Evolutionary conservation across 177 flowering plant genomes (phyloP).

Genomic region (Vitis hybrid): DNA sequence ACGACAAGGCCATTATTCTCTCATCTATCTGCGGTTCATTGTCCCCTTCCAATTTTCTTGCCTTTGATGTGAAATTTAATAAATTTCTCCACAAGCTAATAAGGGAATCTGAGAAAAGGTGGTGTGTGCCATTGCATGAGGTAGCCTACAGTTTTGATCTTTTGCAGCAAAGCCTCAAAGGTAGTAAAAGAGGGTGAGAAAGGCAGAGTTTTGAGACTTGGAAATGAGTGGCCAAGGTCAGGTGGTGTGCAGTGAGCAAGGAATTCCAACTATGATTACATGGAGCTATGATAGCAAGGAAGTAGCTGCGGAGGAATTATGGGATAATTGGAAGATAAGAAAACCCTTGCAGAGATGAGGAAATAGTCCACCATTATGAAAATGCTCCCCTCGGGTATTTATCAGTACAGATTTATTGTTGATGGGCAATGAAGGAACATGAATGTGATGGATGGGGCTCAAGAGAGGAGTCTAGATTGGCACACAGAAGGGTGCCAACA

Average conservation of each 20-base stretch:
- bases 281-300: slow-evolving; percentile 67
- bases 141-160: no score
- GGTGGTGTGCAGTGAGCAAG: slow-evolving; percentile 34
- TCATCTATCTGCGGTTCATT: slow-evolving; percentile 61
- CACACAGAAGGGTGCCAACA: no score
- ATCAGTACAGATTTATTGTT: slow-evolving; percentile 60
- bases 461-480: no score
- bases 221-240: no score
- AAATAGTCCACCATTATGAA: slow-evolving; percentile 67
- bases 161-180: no score
- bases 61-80: slow-evolving; percentile 34
- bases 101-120: no score
- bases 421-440: slow-evolving; percentile 65
- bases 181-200: no score
- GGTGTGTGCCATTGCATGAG: no score
- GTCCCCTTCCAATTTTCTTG: slow-evolving; percentile 88
- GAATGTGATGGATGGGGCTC: no score
- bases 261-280: slow-evolving; percentile 72
- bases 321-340: slow-evolving; percentile 70
- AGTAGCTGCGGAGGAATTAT: slow-evolving; percentile 66
- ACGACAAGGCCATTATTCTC: slow-evolving; percentile 53
- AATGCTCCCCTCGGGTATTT: slow-evolving; percentile 72
- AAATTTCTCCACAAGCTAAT: no score
- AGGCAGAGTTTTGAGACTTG: no score
- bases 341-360: slow-evolving; percentile 58